A percentile compares a stretch with the other conserved stretches of the same genome.
phyloP scores from a whole-genome alignment of 805 yeast genomes.

The Candida sanyiensis region DNA sequence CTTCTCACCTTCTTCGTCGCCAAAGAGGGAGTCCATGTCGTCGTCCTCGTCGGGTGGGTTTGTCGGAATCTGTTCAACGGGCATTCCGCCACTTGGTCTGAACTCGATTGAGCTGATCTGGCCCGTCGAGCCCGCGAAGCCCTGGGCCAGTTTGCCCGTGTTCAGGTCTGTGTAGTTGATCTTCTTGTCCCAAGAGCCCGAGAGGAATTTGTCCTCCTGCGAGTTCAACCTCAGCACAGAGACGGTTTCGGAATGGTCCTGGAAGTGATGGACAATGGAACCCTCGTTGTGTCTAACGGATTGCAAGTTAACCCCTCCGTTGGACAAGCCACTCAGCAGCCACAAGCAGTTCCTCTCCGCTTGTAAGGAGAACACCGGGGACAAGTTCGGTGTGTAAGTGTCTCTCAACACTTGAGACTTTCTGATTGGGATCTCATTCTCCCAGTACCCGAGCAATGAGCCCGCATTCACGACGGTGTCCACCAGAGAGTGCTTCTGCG shows the following conservation, averaged over 20 bases:
- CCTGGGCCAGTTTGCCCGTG: conserved; percentile 49
- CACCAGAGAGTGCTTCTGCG: conserved; percentile 83
- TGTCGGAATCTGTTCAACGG: conserved; percentile 18
- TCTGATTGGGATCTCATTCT: conserved; percentile 82
- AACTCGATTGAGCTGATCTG: conserved; percentile 75
- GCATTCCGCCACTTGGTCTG: conserved; percentile 44
- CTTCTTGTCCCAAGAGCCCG: conserved; percentile 89
- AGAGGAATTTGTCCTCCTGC: conserved; percentile 56
- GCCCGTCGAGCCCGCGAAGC: conserved; percentile 57
- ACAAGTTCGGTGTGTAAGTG: conserved; percentile 47
- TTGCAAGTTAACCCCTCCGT: conserved; percentile 85
- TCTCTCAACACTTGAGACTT: conserved; percentile 33
- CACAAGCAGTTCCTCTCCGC: conserved; percentile 79
- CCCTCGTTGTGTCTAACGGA: conserved; percentile 84
- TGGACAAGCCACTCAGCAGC: conserved; percentile 73
- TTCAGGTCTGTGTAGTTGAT: conserved; percentile 82
- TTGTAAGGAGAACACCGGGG: conserved; percentile 85
- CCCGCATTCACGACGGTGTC: conserved; percentile 87
- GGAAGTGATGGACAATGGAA: conserved; percentile 67
- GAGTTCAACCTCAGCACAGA: conserved; percentile 62
- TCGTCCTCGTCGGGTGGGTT: conserved; percentile 30
- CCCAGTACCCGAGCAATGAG: conserved; percentile 82
- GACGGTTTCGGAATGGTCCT: conserved; percentile 66
- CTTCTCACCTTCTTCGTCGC: conserved; percentile 42
- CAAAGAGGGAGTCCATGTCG: conserved; percentile 53